phyloP scores from a whole-genome alignment of 108 stramenopile species.

The Thalassiosira profunda region DNA sequence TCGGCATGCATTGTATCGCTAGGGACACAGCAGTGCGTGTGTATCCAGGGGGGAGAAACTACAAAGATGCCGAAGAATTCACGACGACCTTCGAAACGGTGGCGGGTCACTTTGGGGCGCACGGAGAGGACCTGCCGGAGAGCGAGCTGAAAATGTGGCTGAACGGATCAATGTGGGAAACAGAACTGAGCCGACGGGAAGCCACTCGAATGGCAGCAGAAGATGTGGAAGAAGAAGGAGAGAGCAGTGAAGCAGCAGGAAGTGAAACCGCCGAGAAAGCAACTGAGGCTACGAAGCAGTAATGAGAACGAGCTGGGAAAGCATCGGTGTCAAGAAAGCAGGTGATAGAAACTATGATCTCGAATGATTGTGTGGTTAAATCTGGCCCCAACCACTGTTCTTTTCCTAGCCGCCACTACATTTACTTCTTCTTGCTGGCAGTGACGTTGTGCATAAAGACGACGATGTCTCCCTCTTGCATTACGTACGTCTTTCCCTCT shows the following conservation, averaged over 20 bases:
- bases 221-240: slow-evolving; percentile 3
- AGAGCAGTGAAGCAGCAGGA: neutral
- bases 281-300: no score
- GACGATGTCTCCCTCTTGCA: slow-evolving; percentile 93
- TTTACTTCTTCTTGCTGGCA: slow-evolving; percentile 87
- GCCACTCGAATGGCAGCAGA: slow-evolving; percentile 16
- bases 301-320: neutral
- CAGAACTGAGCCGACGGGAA: slow-evolving; percentile 30
- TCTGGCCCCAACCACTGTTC: neutral
- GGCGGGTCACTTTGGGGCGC: slow-evolving; percentile 79
- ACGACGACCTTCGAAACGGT: slow-evolving; percentile 69
- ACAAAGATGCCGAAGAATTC: slow-evolving; percentile 69
- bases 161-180: slow-evolving; percentile 47
- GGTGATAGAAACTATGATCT: neutral
- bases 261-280: no score
- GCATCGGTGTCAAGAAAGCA: neutral
- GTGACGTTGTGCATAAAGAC: slow-evolving; percentile 92
- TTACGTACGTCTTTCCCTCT: slow-evolving; percentile 97
- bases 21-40: slow-evolving; percentile 67
- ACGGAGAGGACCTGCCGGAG: slow-evolving; percentile 64
- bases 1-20: slow-evolving; percentile 69
- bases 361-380: neutral
- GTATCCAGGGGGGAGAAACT: slow-evolving; percentile 63
- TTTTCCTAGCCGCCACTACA: neutral
- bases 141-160: slow-evolving; percentile 48